phyloP scores from a whole-genome alignment of 768 basidiomycete genomes.

The Pisolithus albus region DNA sequence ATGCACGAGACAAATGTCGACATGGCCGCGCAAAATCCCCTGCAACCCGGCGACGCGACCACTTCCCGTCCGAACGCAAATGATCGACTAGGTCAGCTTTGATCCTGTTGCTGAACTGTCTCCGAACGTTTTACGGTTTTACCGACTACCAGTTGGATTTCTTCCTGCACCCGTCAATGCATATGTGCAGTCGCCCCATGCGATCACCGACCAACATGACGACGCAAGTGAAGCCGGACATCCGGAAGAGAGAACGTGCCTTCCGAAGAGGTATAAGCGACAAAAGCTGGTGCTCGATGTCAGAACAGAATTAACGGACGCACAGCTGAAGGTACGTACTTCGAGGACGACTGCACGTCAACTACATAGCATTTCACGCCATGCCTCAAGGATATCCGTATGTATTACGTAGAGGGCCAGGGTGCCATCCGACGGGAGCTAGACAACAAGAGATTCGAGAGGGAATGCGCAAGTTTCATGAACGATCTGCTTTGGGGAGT shows the following conservation, averaged over 20 bases:
- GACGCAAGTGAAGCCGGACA: neutral
- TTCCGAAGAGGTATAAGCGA: constrained; percentile 40
- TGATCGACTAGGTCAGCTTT: constrained; percentile 5
- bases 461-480: constrained; percentile 44
- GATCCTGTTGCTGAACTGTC: neutral
- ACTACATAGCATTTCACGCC: neutral
- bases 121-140: neutral
- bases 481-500: constrained; percentile 62
- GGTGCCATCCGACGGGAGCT: constrained; percentile 44
- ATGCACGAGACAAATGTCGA: constrained; percentile 3
- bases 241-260: neutral
- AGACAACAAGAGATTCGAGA: constrained; percentile 48
- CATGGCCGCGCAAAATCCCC: neutral
- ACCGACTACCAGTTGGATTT: neutral
- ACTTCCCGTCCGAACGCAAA: neutral
- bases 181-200: neutral
- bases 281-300: constrained; percentile 57
- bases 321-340: constrained; percentile 60
- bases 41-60: neutral
- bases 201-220: constrained; percentile 1
- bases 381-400: constrained; percentile 46
- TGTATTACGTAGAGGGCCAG: constrained; percentile 63
- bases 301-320: constrained; percentile 75
- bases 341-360: neutral
- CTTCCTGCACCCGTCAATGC: neutral